Conservation (phyloP, 305 asterid species). For the Fraxinus ornus region DNA sequence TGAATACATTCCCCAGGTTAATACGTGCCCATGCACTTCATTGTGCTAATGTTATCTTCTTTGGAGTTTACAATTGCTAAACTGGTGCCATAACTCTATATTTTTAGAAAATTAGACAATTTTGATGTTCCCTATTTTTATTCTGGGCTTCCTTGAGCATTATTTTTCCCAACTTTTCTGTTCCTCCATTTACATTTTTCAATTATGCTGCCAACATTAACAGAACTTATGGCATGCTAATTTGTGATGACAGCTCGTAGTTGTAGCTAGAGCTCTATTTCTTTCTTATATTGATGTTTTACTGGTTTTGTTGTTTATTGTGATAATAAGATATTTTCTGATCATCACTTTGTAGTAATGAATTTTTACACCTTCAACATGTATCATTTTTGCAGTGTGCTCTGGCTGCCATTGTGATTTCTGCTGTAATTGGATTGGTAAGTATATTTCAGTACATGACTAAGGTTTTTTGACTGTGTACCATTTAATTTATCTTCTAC, state of each 20-base stretch:
- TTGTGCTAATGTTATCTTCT: slow-evolving; percentile 8
- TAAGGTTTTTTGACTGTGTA: background rate
- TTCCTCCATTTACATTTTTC: background rate
- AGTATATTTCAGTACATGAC: slow-evolving; percentile 28
- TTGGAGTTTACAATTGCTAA: background rate
- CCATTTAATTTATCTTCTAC: slow-evolving; percentile 10
- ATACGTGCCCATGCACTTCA: slow-evolving; percentile 27
- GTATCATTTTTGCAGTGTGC: slow-evolving; percentile 65
- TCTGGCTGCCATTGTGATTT: slow-evolving; percentile 93
- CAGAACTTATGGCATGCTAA: slow-evolving; percentile 5
- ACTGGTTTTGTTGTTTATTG: slow-evolving; percentile 4
- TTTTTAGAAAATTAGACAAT: slow-evolving; percentile 10
- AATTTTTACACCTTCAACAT: slow-evolving; percentile 8
- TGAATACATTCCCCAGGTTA: slow-evolving; percentile 94
- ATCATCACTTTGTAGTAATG: background rate
- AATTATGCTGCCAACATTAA: slow-evolving; percentile 6
- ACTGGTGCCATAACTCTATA: slow-evolving; percentile 21
- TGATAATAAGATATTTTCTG: slow-evolving; percentile 22
- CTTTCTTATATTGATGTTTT: background rate
- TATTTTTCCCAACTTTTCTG: slow-evolving; percentile 1
- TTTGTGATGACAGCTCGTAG: slow-evolving; percentile 3
- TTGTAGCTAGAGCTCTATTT: slow-evolving; percentile 20
- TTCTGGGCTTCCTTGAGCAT: slow-evolving; percentile 1
- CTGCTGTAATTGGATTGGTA: slow-evolving; percentile 99
- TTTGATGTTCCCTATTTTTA: slow-evolving; percentile 8